A percentile compares a stretch with the other conserved stretches of the same genome.
These are phyloP conservation scores for Acanthamoeba triangularis DNA, from an alignment of 208 protist species.

Conservation along the genomic window DNA sequence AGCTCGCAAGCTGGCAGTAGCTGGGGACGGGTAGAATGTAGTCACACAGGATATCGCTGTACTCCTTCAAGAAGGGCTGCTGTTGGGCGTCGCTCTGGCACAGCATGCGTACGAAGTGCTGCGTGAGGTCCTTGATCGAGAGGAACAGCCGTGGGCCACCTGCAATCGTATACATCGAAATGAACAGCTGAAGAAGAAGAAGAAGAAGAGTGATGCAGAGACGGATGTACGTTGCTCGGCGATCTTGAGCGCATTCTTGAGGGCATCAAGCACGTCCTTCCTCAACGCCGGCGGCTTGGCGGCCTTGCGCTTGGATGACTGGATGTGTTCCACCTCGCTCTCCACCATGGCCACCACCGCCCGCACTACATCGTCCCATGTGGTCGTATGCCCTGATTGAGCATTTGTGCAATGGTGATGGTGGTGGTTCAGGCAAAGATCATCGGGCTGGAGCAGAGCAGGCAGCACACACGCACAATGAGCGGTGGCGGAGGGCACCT, in stretches of 20 bases:
- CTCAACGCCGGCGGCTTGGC: not conserved
- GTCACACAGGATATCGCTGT: slow-evolving; percentile 55
- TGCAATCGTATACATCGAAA: not conserved
- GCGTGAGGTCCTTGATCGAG: slow-evolving; percentile 39
- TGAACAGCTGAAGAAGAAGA: not conserved
- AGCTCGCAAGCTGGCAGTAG: slow-evolving; percentile 42
- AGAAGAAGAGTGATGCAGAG: not conserved
- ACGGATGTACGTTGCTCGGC: slow-evolving; percentile 43
- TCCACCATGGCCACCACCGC: slow-evolving; percentile 28
- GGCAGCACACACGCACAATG: not conserved
- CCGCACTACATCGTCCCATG: slow-evolving; percentile 52
- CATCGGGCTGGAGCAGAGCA: not conserved
- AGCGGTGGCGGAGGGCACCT: not conserved
- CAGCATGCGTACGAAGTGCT: slow-evolving; percentile 32
- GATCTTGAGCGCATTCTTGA: slow-evolving; percentile 5
- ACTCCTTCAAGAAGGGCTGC: slow-evolving; percentile 43
- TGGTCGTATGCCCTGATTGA: not conserved
- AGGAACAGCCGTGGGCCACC: slow-evolving; percentile 50
- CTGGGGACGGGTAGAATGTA: slow-evolving; percentile 37
- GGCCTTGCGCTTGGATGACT: slow-evolving; percentile 29
- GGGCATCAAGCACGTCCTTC: slow-evolving; percentile 29
- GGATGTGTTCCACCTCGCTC: slow-evolving; percentile 31
- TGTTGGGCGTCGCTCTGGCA: slow-evolving; percentile 40
- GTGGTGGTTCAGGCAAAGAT: no score
- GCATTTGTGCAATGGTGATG: no score